phyloP scores from a whole-genome alignment of 305 asterid genomes.

The Plantago lanceolata region DNA sequence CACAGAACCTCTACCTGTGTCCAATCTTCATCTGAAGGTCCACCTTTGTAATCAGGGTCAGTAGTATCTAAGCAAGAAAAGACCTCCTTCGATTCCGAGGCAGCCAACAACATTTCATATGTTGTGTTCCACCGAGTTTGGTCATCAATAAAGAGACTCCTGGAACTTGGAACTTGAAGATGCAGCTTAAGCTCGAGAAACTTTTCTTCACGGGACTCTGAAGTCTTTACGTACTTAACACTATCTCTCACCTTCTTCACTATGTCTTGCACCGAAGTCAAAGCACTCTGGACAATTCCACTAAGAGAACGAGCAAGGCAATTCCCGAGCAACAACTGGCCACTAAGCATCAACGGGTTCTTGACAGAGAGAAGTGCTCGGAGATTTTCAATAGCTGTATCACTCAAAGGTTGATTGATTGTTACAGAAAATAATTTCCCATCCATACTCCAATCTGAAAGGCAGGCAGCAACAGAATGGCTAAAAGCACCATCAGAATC shows the following conservation, averaged over 20 bases:
- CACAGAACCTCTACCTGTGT: constrained; percentile 62
- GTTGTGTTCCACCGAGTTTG: constrained; percentile 86
- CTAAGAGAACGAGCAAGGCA: constrained; percentile 79
- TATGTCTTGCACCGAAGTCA: constrained; percentile 38
- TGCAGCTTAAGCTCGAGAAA: constrained; percentile 71
- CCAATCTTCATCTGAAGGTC: constrained; percentile 73
- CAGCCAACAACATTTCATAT: constrained; percentile 79
- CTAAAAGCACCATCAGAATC: constrained; percentile 82
- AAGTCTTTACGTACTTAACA: constrained; percentile 80
- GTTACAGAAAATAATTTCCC: constrained; percentile 81
- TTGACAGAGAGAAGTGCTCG: constrained; percentile 77
- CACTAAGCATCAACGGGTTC: constrained; percentile 70
- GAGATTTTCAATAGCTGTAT: constrained; percentile 56
- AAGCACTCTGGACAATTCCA: constrained; percentile 56
- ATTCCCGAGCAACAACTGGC: constrained; percentile 66
- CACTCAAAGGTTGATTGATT: constrained; percentile 53
- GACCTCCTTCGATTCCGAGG: constrained; percentile 79
- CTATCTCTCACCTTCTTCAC: constrained; percentile 74
- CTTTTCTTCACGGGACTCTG: constrained; percentile 74
- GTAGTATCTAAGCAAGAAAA: constrained; percentile 74
- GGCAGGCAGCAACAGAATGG: constrained; percentile 81
- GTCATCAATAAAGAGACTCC: constrained; percentile 66
- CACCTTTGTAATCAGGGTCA: constrained; percentile 68
- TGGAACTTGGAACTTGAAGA: constrained; percentile 87
- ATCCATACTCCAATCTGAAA: constrained; percentile 80